Conservation (phyloP, 345 rosid genomes). For the Adansonia digitata region DNA sequence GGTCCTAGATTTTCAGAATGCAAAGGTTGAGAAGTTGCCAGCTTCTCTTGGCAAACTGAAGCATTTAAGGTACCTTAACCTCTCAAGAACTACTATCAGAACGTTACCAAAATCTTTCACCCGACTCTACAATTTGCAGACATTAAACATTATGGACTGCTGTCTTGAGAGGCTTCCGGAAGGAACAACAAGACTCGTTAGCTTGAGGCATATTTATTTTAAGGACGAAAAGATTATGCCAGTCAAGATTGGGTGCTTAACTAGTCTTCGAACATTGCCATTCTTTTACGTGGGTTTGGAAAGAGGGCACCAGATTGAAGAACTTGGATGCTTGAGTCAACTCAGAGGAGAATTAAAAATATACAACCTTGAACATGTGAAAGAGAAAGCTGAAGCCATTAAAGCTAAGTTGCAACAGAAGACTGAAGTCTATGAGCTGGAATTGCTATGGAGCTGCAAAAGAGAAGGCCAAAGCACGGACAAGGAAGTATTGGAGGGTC, state of each 20-base stretch:
- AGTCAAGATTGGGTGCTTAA: background rate
- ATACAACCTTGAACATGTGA: background rate
- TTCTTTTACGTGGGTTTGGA: background rate
- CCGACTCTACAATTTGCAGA: constrained; percentile 17
- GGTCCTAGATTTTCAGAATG: background rate
- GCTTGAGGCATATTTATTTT: background rate
- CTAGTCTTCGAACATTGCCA: constrained; percentile 2
- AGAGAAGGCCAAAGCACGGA: background rate
- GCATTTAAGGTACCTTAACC: background rate
- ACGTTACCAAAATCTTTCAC: background rate
- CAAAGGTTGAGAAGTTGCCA: background rate
- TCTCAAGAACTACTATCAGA: background rate
- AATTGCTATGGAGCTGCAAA: background rate
- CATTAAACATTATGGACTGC: background rate
- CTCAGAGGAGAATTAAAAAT: background rate
- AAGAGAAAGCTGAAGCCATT: background rate
- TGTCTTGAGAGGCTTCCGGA: constrained; percentile 3
- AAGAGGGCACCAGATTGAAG: background rate
- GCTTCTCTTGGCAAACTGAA: background rate
- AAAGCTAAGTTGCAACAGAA: background rate
- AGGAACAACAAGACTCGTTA: background rate
- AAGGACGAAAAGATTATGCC: background rate
- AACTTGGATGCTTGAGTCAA: background rate
- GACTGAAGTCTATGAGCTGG: background rate
- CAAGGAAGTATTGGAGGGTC: constrained; percentile 5